phyloP scores from a whole-genome alignment of 1,139 yeast species.

The Candida albicans region DNA sequence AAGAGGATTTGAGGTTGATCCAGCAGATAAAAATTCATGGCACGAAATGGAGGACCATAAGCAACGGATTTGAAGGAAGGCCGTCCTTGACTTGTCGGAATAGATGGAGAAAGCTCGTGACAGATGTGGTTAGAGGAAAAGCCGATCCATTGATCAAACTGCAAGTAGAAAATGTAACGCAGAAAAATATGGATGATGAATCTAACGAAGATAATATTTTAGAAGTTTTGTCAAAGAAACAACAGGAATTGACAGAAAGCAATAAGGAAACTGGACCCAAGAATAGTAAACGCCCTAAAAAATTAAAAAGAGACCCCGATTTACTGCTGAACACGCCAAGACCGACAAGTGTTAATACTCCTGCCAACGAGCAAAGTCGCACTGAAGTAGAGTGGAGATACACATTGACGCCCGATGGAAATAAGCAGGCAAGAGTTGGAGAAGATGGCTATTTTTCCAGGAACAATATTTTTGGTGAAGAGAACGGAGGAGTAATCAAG shows the following conservation, averaged over 20 bases:
- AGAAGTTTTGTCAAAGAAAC: slow-evolving; percentile 15
- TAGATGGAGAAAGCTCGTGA: slow-evolving; percentile 85
- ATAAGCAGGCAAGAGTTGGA: not conserved
- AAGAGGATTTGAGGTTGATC: slow-evolving; percentile 72
- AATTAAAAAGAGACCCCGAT: not conserved
- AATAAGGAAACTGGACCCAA: slow-evolving; percentile 5
- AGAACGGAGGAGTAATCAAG: slow-evolving; percentile 48
- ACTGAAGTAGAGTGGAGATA: slow-evolving; percentile 37
- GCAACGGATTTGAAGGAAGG: slow-evolving; percentile 69
- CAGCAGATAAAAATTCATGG: slow-evolving; percentile 69
- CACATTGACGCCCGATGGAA: slow-evolving; percentile 19
- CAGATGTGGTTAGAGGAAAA: slow-evolving; percentile 67
- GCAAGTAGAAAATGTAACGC: slow-evolving; percentile 38
- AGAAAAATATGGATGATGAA: slow-evolving; percentile 15
- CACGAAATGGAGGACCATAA: slow-evolving; percentile 89
- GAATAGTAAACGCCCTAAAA: slow-evolving; percentile 2
- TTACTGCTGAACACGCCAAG: not conserved
- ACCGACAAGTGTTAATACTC: slow-evolving; percentile 1
- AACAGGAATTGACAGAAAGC: slow-evolving; percentile 13
- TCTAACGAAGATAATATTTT: slow-evolving; percentile 8
- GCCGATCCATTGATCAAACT: slow-evolving; percentile 39
- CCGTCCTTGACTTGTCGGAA: slow-evolving; percentile 90
- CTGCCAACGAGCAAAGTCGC: slow-evolving; percentile 14
- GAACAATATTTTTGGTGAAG: slow-evolving; percentile 30
- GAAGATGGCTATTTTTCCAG: slow-evolving; percentile 15